phyloP scores from a whole-genome alignment of 1,284 basidiomycete genomes.

The Flammula alnicola region DNA sequence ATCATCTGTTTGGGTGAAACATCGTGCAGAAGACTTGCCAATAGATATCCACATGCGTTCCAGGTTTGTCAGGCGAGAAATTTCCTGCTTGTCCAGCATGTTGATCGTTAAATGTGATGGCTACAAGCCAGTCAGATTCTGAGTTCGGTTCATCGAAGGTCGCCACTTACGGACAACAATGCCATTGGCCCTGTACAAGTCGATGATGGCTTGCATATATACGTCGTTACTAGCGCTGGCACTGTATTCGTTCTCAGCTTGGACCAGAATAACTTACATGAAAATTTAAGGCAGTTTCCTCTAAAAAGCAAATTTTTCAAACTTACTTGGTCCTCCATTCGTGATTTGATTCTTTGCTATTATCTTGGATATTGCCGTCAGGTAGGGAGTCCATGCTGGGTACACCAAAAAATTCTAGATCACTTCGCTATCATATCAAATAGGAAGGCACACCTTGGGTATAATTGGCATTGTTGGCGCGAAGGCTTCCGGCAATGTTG shows the following conservation, averaged over 20 bases:
- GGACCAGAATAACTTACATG: conserved; percentile 54
- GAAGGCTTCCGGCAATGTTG: conserved; percentile 49
- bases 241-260: conserved; percentile 63
- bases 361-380: conserved; percentile 52
- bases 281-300: background rate
- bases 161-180: conserved; percentile 50
- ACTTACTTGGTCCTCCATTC: conserved; percentile 52
- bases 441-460: conserved; percentile 43
- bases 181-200: conserved; percentile 49
- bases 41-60: conserved; percentile 51
- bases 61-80: conserved; percentile 50
- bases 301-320: background rate
- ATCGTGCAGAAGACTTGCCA: conserved; percentile 40
- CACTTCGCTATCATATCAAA: too few relatives aligned
- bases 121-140: conserved; percentile 26
- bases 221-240: conserved; percentile 42
- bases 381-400: conserved; percentile 60
- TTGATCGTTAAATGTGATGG: conserved; percentile 53
- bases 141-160: background rate
- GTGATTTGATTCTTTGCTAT: conserved; percentile 57
- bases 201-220: conserved; percentile 56
- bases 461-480: conserved; percentile 54
- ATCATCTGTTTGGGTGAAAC: too few relatives aligned
- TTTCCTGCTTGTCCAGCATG: conserved; percentile 48
- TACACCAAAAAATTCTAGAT: too few relatives aligned